These are phyloP conservation scores for Lipomyces lipofer DNA, from an alignment of 805 yeast species.

Conservation along the genomic window DNA sequence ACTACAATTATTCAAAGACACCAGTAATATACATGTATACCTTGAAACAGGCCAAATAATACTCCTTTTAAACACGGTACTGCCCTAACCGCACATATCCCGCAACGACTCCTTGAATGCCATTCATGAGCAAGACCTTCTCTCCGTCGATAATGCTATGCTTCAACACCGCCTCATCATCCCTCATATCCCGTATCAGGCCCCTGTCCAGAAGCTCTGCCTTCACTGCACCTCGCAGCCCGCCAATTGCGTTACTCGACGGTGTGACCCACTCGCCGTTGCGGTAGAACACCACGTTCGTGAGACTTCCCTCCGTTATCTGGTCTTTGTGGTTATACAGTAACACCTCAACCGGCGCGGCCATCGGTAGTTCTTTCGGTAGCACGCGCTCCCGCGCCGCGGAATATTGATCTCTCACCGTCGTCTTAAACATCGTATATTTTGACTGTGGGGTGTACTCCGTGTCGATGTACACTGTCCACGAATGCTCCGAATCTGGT, in stretches of 20 bases:
- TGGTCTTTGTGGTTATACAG: conserved; percentile 60
- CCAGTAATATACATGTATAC: too few relatives aligned
- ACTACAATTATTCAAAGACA: too few relatives aligned
- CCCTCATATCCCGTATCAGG: conserved; percentile 39
- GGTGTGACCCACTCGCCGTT: conserved; percentile 77
- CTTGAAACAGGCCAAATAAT: too few relatives aligned
- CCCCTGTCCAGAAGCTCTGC: conserved; percentile 59
- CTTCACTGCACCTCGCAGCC: conserved; percentile 81
- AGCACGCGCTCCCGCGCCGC: conserved; percentile 56
- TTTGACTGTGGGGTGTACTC: conserved; percentile 59
- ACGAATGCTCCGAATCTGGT: conserved; percentile 41
- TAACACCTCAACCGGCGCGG: conserved; percentile 59
- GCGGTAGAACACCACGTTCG: conserved; percentile 69
- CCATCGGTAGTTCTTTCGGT: conserved; percentile 36
- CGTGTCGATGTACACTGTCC: conserved; percentile 65
- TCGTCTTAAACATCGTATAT: conserved; percentile 86
- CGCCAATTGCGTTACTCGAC: conserved; percentile 63
- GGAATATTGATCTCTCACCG: conserved; percentile 63
- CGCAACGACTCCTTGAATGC: conserved; percentile 70
- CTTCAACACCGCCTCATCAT: conserved; percentile 46
- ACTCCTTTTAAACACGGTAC: conserved; percentile 1
- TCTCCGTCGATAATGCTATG: conserved; percentile 63
- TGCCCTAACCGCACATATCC: conserved; percentile 24
- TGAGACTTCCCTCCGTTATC: conserved; percentile 78
- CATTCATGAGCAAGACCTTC: conserved; percentile 73